Evolutionary conservation across 1,284 basidiomycete genomes (phyloP).

Genomic region (Ustilago cynodontis): DNA sequence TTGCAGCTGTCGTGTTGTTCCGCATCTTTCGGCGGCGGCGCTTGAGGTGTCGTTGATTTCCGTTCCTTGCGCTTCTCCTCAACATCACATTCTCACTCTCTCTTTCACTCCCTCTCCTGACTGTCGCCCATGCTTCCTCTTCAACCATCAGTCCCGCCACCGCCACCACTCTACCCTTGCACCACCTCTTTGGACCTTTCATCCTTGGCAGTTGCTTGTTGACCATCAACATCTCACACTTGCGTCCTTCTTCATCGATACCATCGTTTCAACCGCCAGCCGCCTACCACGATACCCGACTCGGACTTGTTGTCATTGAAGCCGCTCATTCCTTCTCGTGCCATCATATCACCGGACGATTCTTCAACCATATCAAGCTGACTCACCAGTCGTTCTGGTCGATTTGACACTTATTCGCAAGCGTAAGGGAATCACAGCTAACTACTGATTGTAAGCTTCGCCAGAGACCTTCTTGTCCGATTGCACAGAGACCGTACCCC

Average conservation of each 20-base stretch:
- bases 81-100: not conserved
- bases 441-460: not conserved
- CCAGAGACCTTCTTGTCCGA: not conserved
- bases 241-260: not conserved
- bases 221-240: not conserved
- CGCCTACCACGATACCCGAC: not conserved
- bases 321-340: not conserved
- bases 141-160: not conserved
- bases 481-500: not conserved
- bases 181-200: conserved; percentile 1
- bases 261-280: not conserved
- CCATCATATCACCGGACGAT: not conserved
- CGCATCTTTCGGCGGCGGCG: not conserved
- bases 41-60: not conserved
- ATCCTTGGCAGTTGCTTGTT: too few species aligned
- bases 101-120: not conserved
- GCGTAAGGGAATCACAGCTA: not conserved
- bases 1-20: not conserved
- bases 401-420: not conserved
- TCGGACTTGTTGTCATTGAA: not conserved
- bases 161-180: not conserved
- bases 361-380: not conserved
- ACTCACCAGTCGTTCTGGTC: not conserved
- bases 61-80: not conserved
- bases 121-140: not conserved